A percentile compares a stretch with the other conserved stretches of the same genome.
Conservation (phyloP, 202 grass and related monocot genomes). For the Miscanthus sacchariflorus region DNA sequence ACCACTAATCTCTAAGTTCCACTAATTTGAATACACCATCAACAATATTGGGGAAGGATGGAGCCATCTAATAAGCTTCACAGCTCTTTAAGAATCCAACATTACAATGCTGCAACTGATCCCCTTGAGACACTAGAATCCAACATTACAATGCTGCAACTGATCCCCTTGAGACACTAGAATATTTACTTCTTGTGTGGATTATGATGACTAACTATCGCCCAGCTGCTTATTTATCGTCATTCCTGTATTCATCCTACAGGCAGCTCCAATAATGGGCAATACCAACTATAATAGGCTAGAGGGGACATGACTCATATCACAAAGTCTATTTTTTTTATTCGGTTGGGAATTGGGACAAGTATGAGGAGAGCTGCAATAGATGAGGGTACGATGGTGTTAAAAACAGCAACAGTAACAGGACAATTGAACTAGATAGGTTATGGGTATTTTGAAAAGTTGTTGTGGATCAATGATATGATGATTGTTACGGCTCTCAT, state of each 20-base stretch:
- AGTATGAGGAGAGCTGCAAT: not conserved
- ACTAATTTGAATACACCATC: not conserved
- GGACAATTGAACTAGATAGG: not conserved
- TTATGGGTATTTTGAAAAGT: not conserved
- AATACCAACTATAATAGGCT: not conserved
- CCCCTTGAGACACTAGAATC: not conserved
- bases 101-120: too few relatives aligned
- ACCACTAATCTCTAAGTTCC: not conserved
- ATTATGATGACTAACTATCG: not conserved
- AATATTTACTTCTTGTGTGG: not conserved
- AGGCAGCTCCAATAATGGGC: not conserved
- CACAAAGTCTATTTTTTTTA: not conserved
- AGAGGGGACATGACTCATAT: not conserved
- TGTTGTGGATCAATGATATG: not conserved
- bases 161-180: not conserved
- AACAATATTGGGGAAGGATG: too few relatives aligned
- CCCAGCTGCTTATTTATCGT: not conserved
- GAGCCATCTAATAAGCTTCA: not conserved
- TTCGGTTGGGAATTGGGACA: not conserved
- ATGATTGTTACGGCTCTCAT: not conserved
- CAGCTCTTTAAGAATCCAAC: not conserved
- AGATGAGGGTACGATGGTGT: not conserved
- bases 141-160: not conserved
- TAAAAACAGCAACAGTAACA: not conserved
- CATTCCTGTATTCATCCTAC: not conserved